Percentiles rank a stretch among this genome's conserved stretches.
These are phyloP conservation scores for Exophiala mesophila DNA, from an alignment of 2,329 filamentous ascomycete genomes.

Conservation along the genomic window DNA sequence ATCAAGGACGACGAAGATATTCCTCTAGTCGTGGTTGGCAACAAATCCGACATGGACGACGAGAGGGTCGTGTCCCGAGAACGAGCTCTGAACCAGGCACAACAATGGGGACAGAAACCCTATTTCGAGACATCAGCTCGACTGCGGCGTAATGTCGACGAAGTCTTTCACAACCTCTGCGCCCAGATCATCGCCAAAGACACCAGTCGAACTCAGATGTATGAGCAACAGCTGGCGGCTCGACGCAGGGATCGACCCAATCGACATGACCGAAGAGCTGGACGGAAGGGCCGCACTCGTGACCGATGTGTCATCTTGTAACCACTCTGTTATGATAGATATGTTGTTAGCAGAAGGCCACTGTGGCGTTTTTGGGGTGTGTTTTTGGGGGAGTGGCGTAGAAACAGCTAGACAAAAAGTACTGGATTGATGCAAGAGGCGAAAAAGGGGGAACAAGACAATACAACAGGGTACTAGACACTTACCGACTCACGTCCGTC, in stretches of 20 bases:
- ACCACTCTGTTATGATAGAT: slow-evolving; percentile 3
- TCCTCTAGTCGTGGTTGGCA: slow-evolving; percentile 85
- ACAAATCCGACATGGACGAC: slow-evolving; percentile 86
- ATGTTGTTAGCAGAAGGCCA: too few relatives aligned
- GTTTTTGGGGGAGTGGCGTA: not conserved
- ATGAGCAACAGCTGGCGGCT: slow-evolving; percentile 30
- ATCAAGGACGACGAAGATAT: slow-evolving; percentile 85
- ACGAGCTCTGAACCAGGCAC: slow-evolving; percentile 77
- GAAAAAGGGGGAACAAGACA: too few relatives aligned
- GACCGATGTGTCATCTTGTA: slow-evolving; percentile 31
- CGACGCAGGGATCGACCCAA: slow-evolving; percentile 35
- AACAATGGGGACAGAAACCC: slow-evolving; percentile 77
- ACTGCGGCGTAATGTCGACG: slow-evolving; percentile 79
- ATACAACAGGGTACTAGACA: too few relatives aligned
- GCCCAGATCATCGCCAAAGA: slow-evolving; percentile 77
- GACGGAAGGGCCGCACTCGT: slow-evolving; percentile 30
- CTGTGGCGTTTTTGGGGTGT: not conserved
- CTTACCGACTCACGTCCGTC: slow-evolving; percentile 19
- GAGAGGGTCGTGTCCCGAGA: slow-evolving; percentile 72
- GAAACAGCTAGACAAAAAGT: slow-evolving; percentile 1
- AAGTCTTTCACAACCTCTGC: slow-evolving; percentile 80
- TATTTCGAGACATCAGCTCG: slow-evolving; percentile 89
- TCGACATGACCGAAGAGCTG: slow-evolving; percentile 34
- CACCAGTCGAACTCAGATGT: slow-evolving; percentile 34
- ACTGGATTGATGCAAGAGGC: too few relatives aligned